Evolutionary conservation across 2,329 filamentous ascomycete genomes (phyloP), one percentile per base, ranked within the genome.

Genomic region (Alternaria sp.): DNA sequence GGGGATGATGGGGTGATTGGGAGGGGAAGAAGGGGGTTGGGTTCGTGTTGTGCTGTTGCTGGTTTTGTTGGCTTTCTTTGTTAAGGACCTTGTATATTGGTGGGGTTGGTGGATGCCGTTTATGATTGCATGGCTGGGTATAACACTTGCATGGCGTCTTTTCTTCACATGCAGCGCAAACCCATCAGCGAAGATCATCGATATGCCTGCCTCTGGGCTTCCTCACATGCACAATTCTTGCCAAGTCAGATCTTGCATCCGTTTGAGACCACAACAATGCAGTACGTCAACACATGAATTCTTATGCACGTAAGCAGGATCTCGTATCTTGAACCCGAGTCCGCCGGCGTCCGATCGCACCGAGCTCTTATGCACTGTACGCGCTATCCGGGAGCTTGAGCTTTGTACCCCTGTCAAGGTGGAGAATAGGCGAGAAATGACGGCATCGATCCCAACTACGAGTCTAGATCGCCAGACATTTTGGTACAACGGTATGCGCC

Each of bases 361-460:
- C 58, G 54, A 36, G 30, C 12, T 39, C 9, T 30, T 7, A 11
- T 30, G 28, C 28, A 30, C 11, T 30, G 26, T 41, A 12, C 34
- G 20, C 39, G 20, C 30, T 51, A 38, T 26, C 34, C 11, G 52
- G 18, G 26, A 41, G 36, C 28, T 36, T 38, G n/a, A 26, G 24
- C 2, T 3, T 3, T 6, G 28, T 9, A 38, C 51, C 64, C 60
- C 46, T 42, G 64, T 49, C 43, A 6, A 32, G 8, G 26, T 36
- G 34, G 43, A 16, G 16, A n/a, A 24, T 51, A 60, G 52, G 58
- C 61, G 57, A 56, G 57, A 5, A 44, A 65, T 74, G 73, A 75
- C 67, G 69, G 61, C 66, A 72, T 68, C 67, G 70, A 75, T 75
- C 66, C 57, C 62, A 43, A 61, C 52, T 54, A 34, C 57, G 36